phyloP scores from a whole-genome alignment of 1,139 yeast species.

The Starmera stellimalicola region DNA sequence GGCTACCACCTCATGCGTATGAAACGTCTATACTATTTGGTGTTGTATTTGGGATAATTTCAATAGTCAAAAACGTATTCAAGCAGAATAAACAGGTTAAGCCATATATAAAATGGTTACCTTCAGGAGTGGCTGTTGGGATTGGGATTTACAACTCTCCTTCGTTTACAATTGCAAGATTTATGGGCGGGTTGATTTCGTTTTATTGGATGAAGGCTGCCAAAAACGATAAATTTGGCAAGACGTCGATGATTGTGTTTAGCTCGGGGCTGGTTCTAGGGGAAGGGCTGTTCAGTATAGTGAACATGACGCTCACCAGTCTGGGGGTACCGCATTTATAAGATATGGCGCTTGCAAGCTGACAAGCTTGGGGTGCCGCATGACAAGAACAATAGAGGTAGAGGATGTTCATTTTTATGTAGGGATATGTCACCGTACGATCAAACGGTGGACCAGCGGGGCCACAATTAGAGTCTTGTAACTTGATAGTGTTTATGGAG shows the following conservation, averaged over 20 bases:
- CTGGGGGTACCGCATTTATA: slow-evolving; percentile 40
- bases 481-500: too few species aligned
- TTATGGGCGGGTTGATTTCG: slow-evolving; percentile 78
- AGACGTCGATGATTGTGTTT: slow-evolving; percentile 69
- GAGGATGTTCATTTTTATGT: not conserved
- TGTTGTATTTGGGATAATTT: slow-evolving; percentile 54
- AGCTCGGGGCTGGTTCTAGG: slow-evolving; percentile 92
- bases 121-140: slow-evolving; percentile 96
- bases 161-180: slow-evolving; percentile 86
- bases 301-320: slow-evolving; percentile 71
- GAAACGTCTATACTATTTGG: slow-evolving; percentile 62
- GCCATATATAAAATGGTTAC: slow-evolving; percentile 49
- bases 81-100: slow-evolving; percentile 30
- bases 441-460: too few species aligned
- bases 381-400: slow-evolving; percentile 6
- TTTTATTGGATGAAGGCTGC: slow-evolving; percentile 41
- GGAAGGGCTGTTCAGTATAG: slow-evolving; percentile 81
- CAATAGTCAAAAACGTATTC: slow-evolving; percentile 50
- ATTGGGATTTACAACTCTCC: slow-evolving; percentile 94
- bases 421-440: not conserved
- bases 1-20: slow-evolving; percentile 73
- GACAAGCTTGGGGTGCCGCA: too few species aligned
- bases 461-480: too few species aligned
- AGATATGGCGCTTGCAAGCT: too few species aligned
- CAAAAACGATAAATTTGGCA: slow-evolving; percentile 29